Evolutionary conservation across 805 yeast species (phyloP).

Genomic region (Hanseniaspora mollemarum): DNA sequence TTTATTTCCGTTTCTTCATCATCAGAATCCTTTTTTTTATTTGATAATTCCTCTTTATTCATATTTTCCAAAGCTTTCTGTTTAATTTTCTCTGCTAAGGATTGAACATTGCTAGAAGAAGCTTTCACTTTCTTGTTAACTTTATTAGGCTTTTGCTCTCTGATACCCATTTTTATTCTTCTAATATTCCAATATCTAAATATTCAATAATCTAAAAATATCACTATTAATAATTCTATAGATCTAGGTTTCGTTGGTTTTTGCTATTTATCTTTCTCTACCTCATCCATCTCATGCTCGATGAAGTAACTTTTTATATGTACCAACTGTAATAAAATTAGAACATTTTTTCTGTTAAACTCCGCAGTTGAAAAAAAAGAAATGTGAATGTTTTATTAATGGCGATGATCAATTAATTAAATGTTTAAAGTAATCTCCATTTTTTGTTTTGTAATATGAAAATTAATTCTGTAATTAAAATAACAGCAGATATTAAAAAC

Average conservation of each 20-base stretch:
- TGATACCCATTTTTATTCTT: conserved; percentile 4
- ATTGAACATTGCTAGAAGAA: conserved; percentile 23
- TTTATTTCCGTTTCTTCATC: conserved; percentile 16
- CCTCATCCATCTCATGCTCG: no score
- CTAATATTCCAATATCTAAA: no score
- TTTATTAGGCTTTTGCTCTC: neutral
- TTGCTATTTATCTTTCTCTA: no score
- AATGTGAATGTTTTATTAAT: neutral
- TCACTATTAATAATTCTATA: neutral
- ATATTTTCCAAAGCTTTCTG: conserved; percentile 31
- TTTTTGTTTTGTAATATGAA: no score
- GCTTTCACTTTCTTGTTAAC: neutral
- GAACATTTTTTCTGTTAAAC: neutral
- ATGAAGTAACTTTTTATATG: no score
- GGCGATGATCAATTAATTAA: neutral
- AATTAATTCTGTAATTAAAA: no score
- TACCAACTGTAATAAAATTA: neutral
- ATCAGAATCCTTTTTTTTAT: conserved; percentile 18
- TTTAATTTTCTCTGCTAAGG: conserved; percentile 48
- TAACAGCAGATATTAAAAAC: no score
- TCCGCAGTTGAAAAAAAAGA: neutral
- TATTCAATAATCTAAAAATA: no score
- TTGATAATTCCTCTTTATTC: conserved; percentile 21
- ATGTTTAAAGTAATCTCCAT: neutral
- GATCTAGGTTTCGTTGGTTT: neutral